A percentile compares a stretch with the other conserved stretches of the same genome.
phyloP scores from a whole-genome alignment of 805 yeast species.

The Metschnikowia aberdeeniae region DNA sequence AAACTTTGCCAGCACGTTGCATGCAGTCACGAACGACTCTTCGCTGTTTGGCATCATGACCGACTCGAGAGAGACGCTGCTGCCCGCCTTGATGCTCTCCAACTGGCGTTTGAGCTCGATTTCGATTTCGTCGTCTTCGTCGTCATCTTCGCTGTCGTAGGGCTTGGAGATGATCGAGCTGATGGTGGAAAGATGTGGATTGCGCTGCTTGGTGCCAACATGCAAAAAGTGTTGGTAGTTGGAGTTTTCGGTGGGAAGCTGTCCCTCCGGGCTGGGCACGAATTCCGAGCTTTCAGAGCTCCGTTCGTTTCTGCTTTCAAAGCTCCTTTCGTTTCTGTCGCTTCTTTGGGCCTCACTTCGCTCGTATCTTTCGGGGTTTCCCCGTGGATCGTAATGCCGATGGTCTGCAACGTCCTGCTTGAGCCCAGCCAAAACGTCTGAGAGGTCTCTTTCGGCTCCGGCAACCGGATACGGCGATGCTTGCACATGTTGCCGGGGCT shows the following conservation, averaged over 20 bases:
- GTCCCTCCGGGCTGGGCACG: constrained; percentile 2
- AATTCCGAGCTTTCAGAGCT: neutral
- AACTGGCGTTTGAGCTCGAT: constrained; percentile 37
- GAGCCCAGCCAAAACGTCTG: constrained; percentile 26
- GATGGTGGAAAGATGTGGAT: constrained; percentile 38
- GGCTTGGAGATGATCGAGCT: constrained; percentile 41
- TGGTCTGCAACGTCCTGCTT: constrained; percentile 26
- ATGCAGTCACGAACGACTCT: constrained; percentile 12
- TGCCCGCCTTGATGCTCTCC: constrained; percentile 28
- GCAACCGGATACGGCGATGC: constrained; percentile 7
- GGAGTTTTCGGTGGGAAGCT: constrained; percentile 9
- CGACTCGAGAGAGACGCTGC: constrained; percentile 8
- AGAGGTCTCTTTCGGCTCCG: constrained; percentile 13
- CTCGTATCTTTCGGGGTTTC: neutral
- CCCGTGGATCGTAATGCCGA: constrained; percentile 18
- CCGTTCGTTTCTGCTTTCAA: neutral
- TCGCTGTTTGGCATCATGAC: constrained; percentile 2
- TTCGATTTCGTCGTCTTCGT: constrained; percentile 34
- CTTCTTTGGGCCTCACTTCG: no score
- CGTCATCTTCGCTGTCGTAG: constrained; percentile 16
- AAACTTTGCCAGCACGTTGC: neutral
- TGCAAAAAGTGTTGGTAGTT: constrained; percentile 24
- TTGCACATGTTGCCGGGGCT: neutral
- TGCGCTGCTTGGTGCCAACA: constrained; percentile 15
- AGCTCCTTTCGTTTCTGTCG: neutral